Conservation (phyloP, 768 basidiomycete species). For the Hericium coralloides region DNA sequence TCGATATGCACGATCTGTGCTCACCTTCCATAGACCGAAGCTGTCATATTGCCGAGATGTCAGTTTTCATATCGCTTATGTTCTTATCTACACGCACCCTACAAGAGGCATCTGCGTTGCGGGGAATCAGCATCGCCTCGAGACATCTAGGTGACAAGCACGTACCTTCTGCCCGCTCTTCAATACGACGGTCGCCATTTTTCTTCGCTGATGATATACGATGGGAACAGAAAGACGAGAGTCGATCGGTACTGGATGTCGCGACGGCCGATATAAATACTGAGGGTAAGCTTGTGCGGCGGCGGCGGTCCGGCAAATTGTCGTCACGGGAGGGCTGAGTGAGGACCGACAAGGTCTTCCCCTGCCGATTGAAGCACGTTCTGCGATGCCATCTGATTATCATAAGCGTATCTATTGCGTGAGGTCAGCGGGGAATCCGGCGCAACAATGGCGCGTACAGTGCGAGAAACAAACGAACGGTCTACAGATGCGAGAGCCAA, state of each 20-base stretch:
- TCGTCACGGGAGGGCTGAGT: background rate
- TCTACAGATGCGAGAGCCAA: conserved; percentile 3
- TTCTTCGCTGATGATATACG: background rate
- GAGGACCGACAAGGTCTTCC: too few species aligned
- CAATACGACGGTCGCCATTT: conserved; percentile 45
- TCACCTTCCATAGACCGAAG: conserved; percentile 66
- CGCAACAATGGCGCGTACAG: conserved; percentile 16
- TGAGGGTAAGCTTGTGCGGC: background rate
- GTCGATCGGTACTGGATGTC: background rate
- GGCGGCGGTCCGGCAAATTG: background rate
- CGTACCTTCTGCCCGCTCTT: conserved; percentile 49
- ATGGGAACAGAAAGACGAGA: conserved; percentile 6
- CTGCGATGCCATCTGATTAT: background rate
- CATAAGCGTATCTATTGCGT: background rate
- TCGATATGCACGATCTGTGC: conserved; percentile 2
- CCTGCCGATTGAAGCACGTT: background rate
- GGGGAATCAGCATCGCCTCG: conserved; percentile 1
- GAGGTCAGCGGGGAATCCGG: conserved; percentile 2
- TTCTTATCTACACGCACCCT: conserved; percentile 36
- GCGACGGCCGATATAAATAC: background rate
- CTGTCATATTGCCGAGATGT: conserved; percentile 22
- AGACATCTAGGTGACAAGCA: conserved; percentile 1
- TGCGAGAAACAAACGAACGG: background rate
- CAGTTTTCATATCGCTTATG: conserved; percentile 6
- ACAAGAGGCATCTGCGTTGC: conserved; percentile 55